Evolutionary conservation across 129 eudicot species (phyloP), one percentile per base, ranked within the genome.

Genomic region (Logfia minima): DNA sequence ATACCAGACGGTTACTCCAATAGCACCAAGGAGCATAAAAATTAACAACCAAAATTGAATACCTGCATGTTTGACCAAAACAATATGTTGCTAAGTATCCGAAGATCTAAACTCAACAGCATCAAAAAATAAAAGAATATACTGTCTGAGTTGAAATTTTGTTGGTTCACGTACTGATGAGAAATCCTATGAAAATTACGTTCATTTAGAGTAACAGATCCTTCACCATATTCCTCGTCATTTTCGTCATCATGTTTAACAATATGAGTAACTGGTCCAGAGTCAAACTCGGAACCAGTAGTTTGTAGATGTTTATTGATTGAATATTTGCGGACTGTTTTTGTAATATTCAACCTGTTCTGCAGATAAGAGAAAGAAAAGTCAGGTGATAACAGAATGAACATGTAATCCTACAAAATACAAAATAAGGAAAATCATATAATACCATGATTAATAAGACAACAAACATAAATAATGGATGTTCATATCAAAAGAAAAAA

Each of bases 1-100:
- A 68, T 86, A 94, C 99, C 99, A 94, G 85, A 66, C 90, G 91
- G 58, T 89, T 91, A 85, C 99, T 94, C 96, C 96, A 94, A 74
- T 71, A 74, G 84, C 99, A 94, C 99, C 99, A 94, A 72, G 99
- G 97, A 65, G 99, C 97, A 80, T 51, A 94, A 82, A 94, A 94
- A 81, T 94, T 94, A 60, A 94, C 99, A 37, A 87, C 96, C 92
- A 91, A 71, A 62, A 94, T 89, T 31, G 87, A 82, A 76, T 91
- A 83, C 83, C 99, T 94, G 94, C 60, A 77, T 41, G n/a, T 75
- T 81, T 80, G 68, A 80, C 66, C 75, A 73, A 79, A 83, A 58
- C 45, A 72, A 74, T n/a, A 29, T 61, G 45, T 37, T 65, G 13
- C 61, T 65, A 66, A 21, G 26, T 72, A 77, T 61, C 52, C 32